Percentiles rank a stretch among this genome's conserved stretches.
phyloP scores from a whole-genome alignment of 306 rosid species.

The Vigna angularis region DNA sequence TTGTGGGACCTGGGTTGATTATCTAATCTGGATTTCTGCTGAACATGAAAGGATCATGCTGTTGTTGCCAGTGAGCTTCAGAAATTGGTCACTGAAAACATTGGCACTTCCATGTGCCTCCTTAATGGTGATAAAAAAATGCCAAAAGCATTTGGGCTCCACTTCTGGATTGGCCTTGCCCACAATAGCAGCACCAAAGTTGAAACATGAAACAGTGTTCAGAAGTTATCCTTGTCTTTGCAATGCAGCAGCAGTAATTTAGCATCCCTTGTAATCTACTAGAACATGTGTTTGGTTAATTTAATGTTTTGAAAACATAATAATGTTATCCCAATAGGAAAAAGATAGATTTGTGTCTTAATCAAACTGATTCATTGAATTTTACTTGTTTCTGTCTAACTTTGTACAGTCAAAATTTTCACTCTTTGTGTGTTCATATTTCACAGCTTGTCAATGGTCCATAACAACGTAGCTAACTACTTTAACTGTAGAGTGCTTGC shows the following conservation, averaged over 20 bases:
- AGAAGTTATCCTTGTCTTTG: not conserved
- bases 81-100: slow-evolving; percentile 33
- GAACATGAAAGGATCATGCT: slow-evolving; percentile 14
- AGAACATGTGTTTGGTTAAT: not conserved
- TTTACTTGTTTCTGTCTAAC: slow-evolving; percentile 7
- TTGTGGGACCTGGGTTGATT: slow-evolving; percentile 39
- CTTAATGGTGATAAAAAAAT: slow-evolving; percentile 27
- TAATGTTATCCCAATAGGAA: not conserved
- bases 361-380: slow-evolving; percentile 28
- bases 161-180: slow-evolving; percentile 26
- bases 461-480: slow-evolving; percentile 52
- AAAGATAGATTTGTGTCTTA: slow-evolving; percentile 30
- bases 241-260: not conserved
- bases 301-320: not conserved
- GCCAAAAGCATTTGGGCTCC: slow-evolving; percentile 45
- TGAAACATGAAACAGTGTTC: not conserved
- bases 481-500: slow-evolving; percentile 85
- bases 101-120: slow-evolving; percentile 45
- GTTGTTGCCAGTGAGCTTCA: slow-evolving; percentile 32
- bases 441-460: slow-evolving; percentile 70
- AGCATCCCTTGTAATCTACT: not conserved
- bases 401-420: slow-evolving; percentile 33
- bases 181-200: slow-evolving; percentile 8
- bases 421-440: slow-evolving; percentile 45
- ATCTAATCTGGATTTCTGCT: slow-evolving; percentile 7